Percentiles rank a stretch among this genome's conserved stretches.
phyloP scores from a whole-genome alignment of 2,329 filamentous ascomycete species.

The Penicillium corylophilum region DNA sequence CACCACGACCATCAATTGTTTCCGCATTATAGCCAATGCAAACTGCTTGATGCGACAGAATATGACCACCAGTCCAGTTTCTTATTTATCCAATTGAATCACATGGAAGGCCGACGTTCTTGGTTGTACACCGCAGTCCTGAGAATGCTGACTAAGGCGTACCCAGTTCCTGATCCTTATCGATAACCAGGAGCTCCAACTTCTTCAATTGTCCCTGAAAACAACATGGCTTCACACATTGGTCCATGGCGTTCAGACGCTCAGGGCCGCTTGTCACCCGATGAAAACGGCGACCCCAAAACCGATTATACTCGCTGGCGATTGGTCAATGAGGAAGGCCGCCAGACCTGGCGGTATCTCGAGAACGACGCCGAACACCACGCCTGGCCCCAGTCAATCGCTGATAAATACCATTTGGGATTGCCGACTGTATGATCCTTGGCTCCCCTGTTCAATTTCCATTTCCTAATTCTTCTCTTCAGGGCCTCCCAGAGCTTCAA shows the following conservation, averaged over 20 bases:
- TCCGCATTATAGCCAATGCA: not conserved
- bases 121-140: slow-evolving; percentile 18
- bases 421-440: slow-evolving; percentile 65
- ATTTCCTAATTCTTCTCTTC: slow-evolving; percentile 3
- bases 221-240: slow-evolving; percentile 30
- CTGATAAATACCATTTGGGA: slow-evolving; percentile 88
- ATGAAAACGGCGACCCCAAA: slow-evolving; percentile 45
- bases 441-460: not conserved
- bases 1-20: no score
- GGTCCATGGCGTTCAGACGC: slow-evolving; percentile 36
- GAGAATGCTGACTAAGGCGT: slow-evolving; percentile 24
- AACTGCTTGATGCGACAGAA: not conserved
- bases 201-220: slow-evolving; percentile 2
- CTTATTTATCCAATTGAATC: slow-evolving; percentile 1
- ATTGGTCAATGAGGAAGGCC: slow-evolving; percentile 74
- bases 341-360: slow-evolving; percentile 94
- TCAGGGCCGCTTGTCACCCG: slow-evolving; percentile 35
- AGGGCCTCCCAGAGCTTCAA: slow-evolving; percentile 74
- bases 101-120: slow-evolving; percentile 6
- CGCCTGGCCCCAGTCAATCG: slow-evolving; percentile 79
- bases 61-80: not conserved
- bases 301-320: slow-evolving; percentile 86
- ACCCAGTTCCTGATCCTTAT: slow-evolving; percentile 9
- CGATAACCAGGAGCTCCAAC: not conserved
- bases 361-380: slow-evolving; percentile 66